A percentile compares a stretch with the other conserved stretches of the same genome.
These are phyloP conservation scores for Arthroderma uncinatum DNA, from an alignment of 2,329 filamentous ascomycete species.

Conservation along the genomic window DNA sequence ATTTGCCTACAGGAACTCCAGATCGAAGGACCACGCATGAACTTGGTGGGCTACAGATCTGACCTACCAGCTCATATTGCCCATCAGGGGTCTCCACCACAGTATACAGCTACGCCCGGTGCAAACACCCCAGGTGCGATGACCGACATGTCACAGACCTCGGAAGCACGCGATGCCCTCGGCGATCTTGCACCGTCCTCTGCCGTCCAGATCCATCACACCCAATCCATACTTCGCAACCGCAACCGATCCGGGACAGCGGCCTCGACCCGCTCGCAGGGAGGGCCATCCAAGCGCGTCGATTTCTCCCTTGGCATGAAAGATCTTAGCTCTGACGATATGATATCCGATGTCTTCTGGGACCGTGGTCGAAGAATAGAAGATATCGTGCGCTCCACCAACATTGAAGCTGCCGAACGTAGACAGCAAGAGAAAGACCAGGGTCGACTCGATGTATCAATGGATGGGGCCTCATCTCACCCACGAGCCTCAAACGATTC, in stretches of 20 bases:
- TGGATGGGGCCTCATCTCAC: conserved; percentile 16
- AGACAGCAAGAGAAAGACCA: conserved; percentile 22
- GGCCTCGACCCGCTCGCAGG: conserved; percentile 39
- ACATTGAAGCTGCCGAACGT: conserved; percentile 32
- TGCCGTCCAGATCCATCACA: conserved; percentile 21
- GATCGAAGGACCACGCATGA: conserved; percentile 71
- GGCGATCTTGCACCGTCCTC: conserved; percentile 29
- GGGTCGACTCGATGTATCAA: conserved; percentile 16
- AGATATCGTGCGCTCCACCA: conserved; percentile 29
- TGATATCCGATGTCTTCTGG: conserved; percentile 55
- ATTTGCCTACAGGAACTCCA: conserved; percentile 69
- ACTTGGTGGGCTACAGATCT: conserved; percentile 56
- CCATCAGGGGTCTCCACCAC: conserved; percentile 38
- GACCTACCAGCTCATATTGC: conserved; percentile 57
- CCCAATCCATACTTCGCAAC: conserved; percentile 47
- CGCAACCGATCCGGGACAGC: conserved; percentile 20
- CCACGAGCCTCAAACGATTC: conserved; percentile 16
- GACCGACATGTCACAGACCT: conserved; percentile 19
- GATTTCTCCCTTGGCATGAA: conserved; percentile 62
- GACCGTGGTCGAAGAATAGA: conserved; percentile 39
- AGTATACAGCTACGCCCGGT: conserved; percentile 31
- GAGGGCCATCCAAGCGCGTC: conserved; percentile 52
- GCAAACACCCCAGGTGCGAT: conserved; percentile 31
- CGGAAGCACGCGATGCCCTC: conserved; percentile 25
- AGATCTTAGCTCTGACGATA: conserved; percentile 46